These are phyloP conservation scores for Fusarium papillatum DNA, from an alignment of 2,329 filamentous ascomycete species.

Conservation along the genomic window DNA sequence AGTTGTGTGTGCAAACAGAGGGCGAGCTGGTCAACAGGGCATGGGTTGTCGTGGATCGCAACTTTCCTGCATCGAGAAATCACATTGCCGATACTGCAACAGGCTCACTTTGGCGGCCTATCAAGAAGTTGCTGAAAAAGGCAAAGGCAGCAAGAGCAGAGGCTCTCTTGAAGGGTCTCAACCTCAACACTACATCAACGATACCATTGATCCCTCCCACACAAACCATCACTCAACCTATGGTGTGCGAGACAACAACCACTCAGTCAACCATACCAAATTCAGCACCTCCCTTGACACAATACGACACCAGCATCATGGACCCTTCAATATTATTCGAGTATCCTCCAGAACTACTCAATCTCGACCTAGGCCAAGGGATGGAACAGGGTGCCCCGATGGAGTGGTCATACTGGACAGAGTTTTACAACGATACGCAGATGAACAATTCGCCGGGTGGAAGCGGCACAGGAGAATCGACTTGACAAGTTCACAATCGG, in stretches of 20 bases:
- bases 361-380: slow-evolving; percentile 38
- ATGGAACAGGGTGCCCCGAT: slow-evolving; percentile 38
- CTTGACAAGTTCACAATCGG: slow-evolving; percentile 34
- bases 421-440: slow-evolving; percentile 58
- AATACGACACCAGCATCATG: slow-evolving; percentile 45
- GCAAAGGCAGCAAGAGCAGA: slow-evolving; percentile 57
- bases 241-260: slow-evolving; percentile 18
- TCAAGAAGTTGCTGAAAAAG: slow-evolving; percentile 65
- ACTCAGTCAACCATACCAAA: slow-evolving; percentile 6
- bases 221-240: slow-evolving; percentile 16
- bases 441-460: slow-evolving; percentile 48
- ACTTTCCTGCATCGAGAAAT: slow-evolving; percentile 58
- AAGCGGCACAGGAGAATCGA: slow-evolving; percentile 38
- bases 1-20: slow-evolving; percentile 62
- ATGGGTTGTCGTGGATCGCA: slow-evolving; percentile 62
- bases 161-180: slow-evolving; percentile 44
- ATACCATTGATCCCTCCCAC: slow-evolving; percentile 6
- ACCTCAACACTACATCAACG: slow-evolving; percentile 27
- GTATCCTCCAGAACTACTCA: slow-evolving; percentile 42
- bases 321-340: slow-evolving; percentile 48
- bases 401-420: slow-evolving; percentile 58
- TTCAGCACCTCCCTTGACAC: slow-evolving; percentile 14
- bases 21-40: slow-evolving; percentile 62
- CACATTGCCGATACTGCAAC: slow-evolving; percentile 63
- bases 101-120: slow-evolving; percentile 67